A percentile compares a stretch with the other conserved stretches of the same genome.
These are phyloP conservation scores for Cystofilobasidium macerans DNA, from an alignment of 768 basidiomycete species.

Conservation along the genomic window DNA sequence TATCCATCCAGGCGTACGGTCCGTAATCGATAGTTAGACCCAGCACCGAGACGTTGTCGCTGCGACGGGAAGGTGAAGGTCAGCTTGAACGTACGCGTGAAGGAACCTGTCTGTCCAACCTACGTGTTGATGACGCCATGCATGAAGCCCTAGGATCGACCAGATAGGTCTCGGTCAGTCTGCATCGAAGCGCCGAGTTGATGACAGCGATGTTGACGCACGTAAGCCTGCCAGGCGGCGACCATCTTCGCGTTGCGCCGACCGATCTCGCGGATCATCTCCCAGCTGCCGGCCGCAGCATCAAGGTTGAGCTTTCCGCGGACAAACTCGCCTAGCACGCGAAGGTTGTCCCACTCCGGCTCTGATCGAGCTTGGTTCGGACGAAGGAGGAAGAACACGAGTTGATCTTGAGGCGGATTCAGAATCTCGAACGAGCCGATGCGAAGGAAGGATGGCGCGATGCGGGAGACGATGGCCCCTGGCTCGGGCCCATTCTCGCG, in stretches of 20 bases:
- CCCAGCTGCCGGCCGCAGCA: constrained; percentile 6
- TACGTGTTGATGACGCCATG: constrained; percentile 73
- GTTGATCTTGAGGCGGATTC: constrained; percentile 50
- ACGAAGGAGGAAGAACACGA: constrained; percentile 44
- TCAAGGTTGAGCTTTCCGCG: constrained; percentile 36
- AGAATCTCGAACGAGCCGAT: constrained; percentile 83
- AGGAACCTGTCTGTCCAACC: no score
- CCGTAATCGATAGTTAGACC: constrained; percentile 50
- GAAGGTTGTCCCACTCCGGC: constrained; percentile 60
- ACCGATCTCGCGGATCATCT: constrained; percentile 62
- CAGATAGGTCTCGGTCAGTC: no score
- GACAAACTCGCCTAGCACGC: constrained; percentile 67
- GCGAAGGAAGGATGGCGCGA: constrained; percentile 80
- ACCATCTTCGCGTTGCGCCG: constrained; percentile 83
- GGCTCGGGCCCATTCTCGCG: constrained; percentile 58
- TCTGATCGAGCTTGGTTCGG: constrained; percentile 38
- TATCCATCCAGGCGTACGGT: constrained; percentile 90
- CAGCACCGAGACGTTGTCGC: constrained; percentile 39
- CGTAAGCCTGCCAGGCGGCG: constrained; percentile 71
- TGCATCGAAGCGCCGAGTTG: background rate
- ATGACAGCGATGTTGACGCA: background rate
- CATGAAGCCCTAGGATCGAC: constrained; percentile 65
- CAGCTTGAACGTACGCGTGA: background rate
- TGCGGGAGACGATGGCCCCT: constrained; percentile 62
- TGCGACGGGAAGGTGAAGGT: background rate